phyloP scores from a whole-genome alignment of 1,139 yeast genomes.

The Sugiyamaella japonica region DNA sequence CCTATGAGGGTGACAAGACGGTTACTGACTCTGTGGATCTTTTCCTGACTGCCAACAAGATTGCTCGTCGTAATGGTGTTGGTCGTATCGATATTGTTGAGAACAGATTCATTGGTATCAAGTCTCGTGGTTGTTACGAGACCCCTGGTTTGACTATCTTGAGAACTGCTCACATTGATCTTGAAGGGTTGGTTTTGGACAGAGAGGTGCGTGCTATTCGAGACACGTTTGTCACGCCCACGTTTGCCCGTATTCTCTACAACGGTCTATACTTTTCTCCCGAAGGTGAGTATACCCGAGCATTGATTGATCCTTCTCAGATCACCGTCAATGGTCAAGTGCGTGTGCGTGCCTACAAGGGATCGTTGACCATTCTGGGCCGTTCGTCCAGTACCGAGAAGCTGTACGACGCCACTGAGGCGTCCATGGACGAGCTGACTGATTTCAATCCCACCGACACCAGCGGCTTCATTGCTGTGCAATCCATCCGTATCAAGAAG shows the following conservation, averaged over 20 bases:
- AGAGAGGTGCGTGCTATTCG: slow-evolving; percentile 97
- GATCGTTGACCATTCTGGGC: slow-evolving; percentile 78
- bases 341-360: slow-evolving; percentile 92
- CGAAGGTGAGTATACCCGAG: slow-evolving; percentile 93
- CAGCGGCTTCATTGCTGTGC: slow-evolving; percentile 95
- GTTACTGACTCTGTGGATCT: slow-evolving; percentile 87
- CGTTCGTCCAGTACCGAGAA: slow-evolving; percentile 95
- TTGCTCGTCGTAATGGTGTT: slow-evolving; percentile 98
- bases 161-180: slow-evolving; percentile 91
- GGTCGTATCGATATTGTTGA: slow-evolving; percentile 99
- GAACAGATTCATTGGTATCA: slow-evolving; percentile 97
- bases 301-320: slow-evolving; percentile 94
- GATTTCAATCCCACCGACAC: slow-evolving; percentile 98
- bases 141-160: slow-evolving; percentile 96
- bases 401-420: slow-evolving; percentile 95
- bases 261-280: slow-evolving; percentile 98
- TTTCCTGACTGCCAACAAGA: slow-evolving; percentile 86
- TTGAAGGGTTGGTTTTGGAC: slow-evolving; percentile 95
- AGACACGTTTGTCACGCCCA: slow-evolving; percentile 92
- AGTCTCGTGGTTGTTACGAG: slow-evolving; percentile 99
- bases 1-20: slow-evolving; percentile 58
- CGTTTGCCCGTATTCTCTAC: slow-evolving; percentile 87
- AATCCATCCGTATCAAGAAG: slow-evolving; percentile 96
- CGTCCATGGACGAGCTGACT: slow-evolving; percentile 98
- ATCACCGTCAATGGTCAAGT: slow-evolving; percentile 94